Base-by-base conservation (phyloP, 1,284 basidiomycete species). In the Gomphus bonarii region DNA sequence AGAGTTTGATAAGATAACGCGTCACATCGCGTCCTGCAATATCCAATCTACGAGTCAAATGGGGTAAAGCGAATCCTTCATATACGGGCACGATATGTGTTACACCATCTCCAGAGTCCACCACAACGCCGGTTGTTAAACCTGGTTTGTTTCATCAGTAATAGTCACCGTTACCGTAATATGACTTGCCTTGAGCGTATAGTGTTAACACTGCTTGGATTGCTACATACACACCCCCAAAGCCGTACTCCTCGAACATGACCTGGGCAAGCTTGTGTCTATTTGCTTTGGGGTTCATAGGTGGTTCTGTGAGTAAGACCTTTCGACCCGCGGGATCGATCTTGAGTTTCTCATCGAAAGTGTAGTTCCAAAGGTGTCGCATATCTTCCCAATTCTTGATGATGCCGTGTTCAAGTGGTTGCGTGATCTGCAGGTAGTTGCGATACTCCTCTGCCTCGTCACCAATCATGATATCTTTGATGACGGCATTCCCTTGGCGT, bases 351-450 rank as follows among this genome's bases (percentile, higher is more conserved):
- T 97, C 91, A 68, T 92, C 79, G 70, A 99, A 99, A 1, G 95
- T 99, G 70, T 99, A 98, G 73, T 99, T 86, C 97, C 95, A 99
- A 12, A 99, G 78, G 66, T 94, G 84, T 67, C 88, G 87, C 97
- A 99, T 99, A 72, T 99, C 97, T 66, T 93, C 91, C 94, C 95
- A 99, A 73, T 99, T 97, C 67, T 89, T 88, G 57, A 99, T 87
- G 70, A 99, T 97, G 58, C 97, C 97, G 72, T 99, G 97, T 70
- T 99, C 97, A 91, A 99, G 95, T 2, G 97, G 95, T 66, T 99
- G 95, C 1, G 92, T 90, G 57, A 99, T 81, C 72, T 99, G 95
- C 31, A 99, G 83, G 74, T 91, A 98, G 68, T 91, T 95, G 51
- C 95, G 87, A 69, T 93, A 88, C 71, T 88, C 82, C 46, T 91